Evolutionary conservation across 208 protist genomes (phyloP).

Genomic region (Acanthamoeba healyi): DNA sequence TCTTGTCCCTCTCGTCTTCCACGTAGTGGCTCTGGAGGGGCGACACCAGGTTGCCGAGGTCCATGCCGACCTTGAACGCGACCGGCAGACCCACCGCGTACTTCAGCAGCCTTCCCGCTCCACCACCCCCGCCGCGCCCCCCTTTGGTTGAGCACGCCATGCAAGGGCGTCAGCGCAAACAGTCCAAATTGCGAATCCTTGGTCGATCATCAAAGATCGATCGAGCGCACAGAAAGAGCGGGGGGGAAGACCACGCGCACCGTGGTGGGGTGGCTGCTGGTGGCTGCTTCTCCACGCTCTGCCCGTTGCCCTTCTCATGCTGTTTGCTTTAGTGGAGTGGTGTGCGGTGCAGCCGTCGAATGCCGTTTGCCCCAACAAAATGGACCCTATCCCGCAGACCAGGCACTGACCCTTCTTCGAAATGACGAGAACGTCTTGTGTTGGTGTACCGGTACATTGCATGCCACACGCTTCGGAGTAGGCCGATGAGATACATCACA

Average conservation of each 20-base stretch:
- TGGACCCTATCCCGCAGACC: too few relatives aligned
- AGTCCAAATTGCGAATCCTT: background rate
- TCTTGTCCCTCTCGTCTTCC: background rate
- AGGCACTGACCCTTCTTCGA: too few relatives aligned
- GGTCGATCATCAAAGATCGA: background rate
- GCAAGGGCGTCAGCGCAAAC: background rate
- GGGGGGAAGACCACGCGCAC: too few relatives aligned
- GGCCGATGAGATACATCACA: too few relatives aligned
- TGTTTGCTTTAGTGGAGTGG: background rate
- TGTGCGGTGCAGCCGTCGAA: too few relatives aligned
- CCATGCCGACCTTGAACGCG: conserved; percentile 25
- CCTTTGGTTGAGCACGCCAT: too few relatives aligned
- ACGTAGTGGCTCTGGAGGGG: conserved; percentile 15
- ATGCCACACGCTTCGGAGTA: too few relatives aligned
- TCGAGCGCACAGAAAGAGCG: too few relatives aligned
- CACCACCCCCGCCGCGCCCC: background rate
- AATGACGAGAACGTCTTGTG: too few relatives aligned
- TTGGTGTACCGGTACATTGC: too few relatives aligned
- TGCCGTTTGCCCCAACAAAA: too few relatives aligned
- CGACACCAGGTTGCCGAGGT: background rate
- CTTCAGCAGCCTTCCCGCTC: background rate
- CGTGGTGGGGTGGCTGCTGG: background rate
- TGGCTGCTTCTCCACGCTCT: background rate
- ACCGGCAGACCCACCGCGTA: conserved; percentile 5
- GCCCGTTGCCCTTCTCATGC: background rate